A percentile compares a stretch with the other conserved stretches of the same genome.
Evolutionary conservation across 2,329 filamentous ascomycete genomes (phyloP).

Genomic region (Claviceps paspali): DNA sequence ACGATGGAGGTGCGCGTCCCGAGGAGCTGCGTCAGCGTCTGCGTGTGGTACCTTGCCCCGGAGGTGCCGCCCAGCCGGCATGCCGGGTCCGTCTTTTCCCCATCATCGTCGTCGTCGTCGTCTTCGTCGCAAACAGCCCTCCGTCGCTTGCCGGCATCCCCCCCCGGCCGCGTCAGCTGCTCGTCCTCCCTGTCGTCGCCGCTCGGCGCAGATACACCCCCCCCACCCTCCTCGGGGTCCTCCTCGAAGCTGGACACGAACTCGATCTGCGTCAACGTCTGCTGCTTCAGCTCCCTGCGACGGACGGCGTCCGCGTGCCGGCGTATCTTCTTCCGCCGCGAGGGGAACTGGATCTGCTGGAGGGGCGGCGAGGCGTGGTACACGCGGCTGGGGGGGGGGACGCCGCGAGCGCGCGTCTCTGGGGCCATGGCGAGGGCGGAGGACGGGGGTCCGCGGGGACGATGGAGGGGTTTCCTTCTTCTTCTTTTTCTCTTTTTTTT

Average conservation of each 20-base stretch:
- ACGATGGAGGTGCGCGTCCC: constrained; percentile 14
- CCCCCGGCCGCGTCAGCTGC: too few relatives aligned
- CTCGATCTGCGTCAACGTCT: constrained; percentile 28
- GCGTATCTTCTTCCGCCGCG: constrained; percentile 18
- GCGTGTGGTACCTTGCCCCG: constrained; percentile 24
- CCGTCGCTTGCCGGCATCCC: too few relatives aligned
- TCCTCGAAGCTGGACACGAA: constrained; percentile 22
- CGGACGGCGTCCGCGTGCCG: constrained; percentile 18
- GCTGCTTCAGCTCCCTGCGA: constrained; percentile 18
- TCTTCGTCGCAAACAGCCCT: too few relatives aligned
- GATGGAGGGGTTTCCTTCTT: too few relatives aligned
- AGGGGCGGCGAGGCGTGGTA: constrained; percentile 23
- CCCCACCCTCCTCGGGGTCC: constrained; percentile 14
- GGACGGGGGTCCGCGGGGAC: too few relatives aligned
- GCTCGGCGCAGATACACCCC: too few relatives aligned
- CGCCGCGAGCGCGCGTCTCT: constrained; percentile 22
- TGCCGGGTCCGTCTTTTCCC: too few relatives aligned
- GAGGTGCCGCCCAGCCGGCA: too few relatives aligned
- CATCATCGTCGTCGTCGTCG: constrained; percentile 12
- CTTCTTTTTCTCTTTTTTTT: too few relatives aligned
- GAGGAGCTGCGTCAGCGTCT: constrained; percentile 27
- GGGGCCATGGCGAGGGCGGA: constrained; percentile 13
- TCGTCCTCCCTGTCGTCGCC: too few relatives aligned
- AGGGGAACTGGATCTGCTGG: constrained; percentile 24
- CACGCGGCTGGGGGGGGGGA: constrained; percentile 20